Conservation (phyloP, 805 yeast genomes). For the Nakazawaea molendinolei region DNA sequence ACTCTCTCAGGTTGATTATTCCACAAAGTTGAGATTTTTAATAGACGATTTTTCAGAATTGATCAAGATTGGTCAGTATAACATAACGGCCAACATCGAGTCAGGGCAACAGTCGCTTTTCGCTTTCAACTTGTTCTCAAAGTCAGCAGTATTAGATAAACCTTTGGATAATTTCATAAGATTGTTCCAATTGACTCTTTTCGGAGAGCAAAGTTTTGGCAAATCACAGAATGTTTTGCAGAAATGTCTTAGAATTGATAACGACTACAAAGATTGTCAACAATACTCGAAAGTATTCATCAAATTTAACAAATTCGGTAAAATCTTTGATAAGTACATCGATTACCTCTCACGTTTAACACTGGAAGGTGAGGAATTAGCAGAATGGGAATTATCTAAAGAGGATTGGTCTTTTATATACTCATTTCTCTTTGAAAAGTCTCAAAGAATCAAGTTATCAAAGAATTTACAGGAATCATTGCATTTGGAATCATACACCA, state of each 20-base stretch:
- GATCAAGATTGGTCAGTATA: slow-evolving; percentile 8
- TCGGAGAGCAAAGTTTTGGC: slow-evolving; percentile 18
- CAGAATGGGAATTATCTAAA: slow-evolving; percentile 32
- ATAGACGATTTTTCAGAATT: slow-evolving; percentile 19
- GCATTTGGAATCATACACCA: slow-evolving; percentile 16
- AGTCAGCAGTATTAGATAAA: slow-evolving; percentile 3
- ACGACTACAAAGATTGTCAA: slow-evolving; percentile 61
- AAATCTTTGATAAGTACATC: slow-evolving; percentile 34
- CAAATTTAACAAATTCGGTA: slow-evolving; percentile 34
- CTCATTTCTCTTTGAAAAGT: slow-evolving; percentile 22
- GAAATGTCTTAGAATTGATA: slow-evolving; percentile 71
- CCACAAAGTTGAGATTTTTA: slow-evolving; percentile 16
- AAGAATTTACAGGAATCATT: slow-evolving; percentile 12
- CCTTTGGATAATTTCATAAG: slow-evolving; percentile 17
- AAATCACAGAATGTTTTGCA: slow-evolving; percentile 18
- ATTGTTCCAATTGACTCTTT: slow-evolving; percentile 21
- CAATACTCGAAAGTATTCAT: slow-evolving; percentile 45
- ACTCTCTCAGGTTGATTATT: slow-evolving; percentile 14
- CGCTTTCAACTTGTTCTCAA: background rate
- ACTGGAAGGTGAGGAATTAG: slow-evolving; percentile 25
- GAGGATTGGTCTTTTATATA: slow-evolving; percentile 35
- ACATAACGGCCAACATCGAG: background rate
- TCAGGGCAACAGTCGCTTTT: no score
- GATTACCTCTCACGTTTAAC: no score
- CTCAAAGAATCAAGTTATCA: slow-evolving; percentile 17